A percentile compares a stretch with the other conserved stretches of the same genome.
These are phyloP conservation scores for Mucor ambiguus DNA, from an alignment of 371 early-diverging fungal genomes.

Conservation along the genomic window DNA sequence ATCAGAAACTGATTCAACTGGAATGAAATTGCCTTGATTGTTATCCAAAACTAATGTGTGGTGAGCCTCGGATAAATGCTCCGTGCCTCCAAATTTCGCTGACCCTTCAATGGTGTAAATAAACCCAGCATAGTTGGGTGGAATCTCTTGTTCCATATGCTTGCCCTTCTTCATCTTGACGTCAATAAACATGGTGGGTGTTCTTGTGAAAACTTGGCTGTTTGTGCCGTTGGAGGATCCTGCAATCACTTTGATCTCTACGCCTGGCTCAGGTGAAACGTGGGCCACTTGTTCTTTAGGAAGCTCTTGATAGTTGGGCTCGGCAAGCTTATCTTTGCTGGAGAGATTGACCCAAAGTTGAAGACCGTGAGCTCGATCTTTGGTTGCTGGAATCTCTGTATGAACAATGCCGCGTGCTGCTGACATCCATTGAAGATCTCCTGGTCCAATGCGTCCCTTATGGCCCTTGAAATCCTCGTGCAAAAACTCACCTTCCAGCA, in stretches of 20 bases:
- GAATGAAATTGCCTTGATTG: slow-evolving; percentile 40
- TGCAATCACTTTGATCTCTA: slow-evolving; percentile 74
- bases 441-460: slow-evolving; percentile 70
- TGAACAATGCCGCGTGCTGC: slow-evolving; percentile 81
- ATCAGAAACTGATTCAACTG: slow-evolving; percentile 51
- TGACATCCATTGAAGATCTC: slow-evolving; percentile 79
- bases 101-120: slow-evolving; percentile 66
- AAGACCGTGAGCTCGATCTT: slow-evolving; percentile 57
- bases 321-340: slow-evolving; percentile 71
- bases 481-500: slow-evolving; percentile 69
- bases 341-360: slow-evolving; percentile 89
- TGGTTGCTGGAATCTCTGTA: slow-evolving; percentile 68
- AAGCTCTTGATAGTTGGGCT: slow-evolving; percentile 79
- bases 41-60: slow-evolving; percentile 54
- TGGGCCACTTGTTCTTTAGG: slow-evolving; percentile 57
- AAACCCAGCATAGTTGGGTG: slow-evolving; percentile 61
- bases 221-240: slow-evolving; percentile 64
- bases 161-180: slow-evolving; percentile 57
- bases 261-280: slow-evolving; percentile 54
- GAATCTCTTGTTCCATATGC: slow-evolving; percentile 56
- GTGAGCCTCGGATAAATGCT: slow-evolving; percentile 51
- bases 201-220: slow-evolving; percentile 62
- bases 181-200: slow-evolving; percentile 75
- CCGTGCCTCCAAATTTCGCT: slow-evolving; percentile 52
- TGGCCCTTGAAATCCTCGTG: slow-evolving; percentile 86